Evolutionary conservation across 2,329 filamentous ascomycete genomes (phyloP), one percentile per base, ranked within the genome.

Genomic region (Monosporascus cannonballus): DNA sequence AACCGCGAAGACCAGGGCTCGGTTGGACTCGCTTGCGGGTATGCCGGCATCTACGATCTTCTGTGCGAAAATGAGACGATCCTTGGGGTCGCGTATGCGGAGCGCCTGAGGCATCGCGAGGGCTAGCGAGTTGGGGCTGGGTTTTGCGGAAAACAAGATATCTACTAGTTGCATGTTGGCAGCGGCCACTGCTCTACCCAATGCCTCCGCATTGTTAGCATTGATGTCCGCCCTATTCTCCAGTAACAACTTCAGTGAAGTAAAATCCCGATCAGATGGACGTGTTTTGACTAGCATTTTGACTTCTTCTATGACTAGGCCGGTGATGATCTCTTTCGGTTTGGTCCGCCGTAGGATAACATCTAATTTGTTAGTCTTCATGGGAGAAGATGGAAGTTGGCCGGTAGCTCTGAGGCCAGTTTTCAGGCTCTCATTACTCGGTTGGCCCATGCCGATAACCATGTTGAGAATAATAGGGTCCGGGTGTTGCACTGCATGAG

Each of bases 211-310:
- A 25, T 80, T 75, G 52, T 75, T 71, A 1, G 72, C 69, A 56
- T 84, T 82, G n/a, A 81, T 69, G 47, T 83, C 75, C 2, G 80
- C 81, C 1, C 79, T 78, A 1, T 74, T 70, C 1, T 72, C 69
- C 1, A 85, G 61, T 0, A 84, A 70, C 1, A 71, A 65, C 51
- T 73, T 71, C 36, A 83, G 53, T 1, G 76, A 72, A 2, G 73
- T 68, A 5, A 78, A 63, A 1, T 71, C 71, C 4, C 74, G 71
- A 11, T 71, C 62, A 1, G 69, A 63, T 0, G 65, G 62, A 0
- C 65, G 67, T 3, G 68, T 67, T 51, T 73, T 66, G 9, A 78
- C 62, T 3, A 77, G 60, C 2, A 67, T 69, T 44, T 76, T 71
- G 4, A 83, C 75, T 58, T 84, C 81, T 17, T 74, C 72, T 11